Evolutionary conservation across 2,329 filamentous ascomycete species (phyloP).

Genomic region (Metarhizium robertsii): DNA sequence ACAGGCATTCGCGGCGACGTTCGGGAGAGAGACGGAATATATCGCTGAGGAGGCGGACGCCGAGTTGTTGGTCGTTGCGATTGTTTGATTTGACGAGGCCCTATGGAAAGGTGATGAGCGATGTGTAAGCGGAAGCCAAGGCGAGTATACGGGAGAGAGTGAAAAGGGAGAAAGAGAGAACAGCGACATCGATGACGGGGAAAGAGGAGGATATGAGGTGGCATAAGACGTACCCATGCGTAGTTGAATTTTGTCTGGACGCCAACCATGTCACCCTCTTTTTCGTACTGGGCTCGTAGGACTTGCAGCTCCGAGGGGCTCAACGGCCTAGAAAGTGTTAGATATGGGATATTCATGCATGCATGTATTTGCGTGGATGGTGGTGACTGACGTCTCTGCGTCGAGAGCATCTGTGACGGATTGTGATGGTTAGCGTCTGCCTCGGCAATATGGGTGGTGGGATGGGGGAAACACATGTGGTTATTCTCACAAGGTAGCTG

Average conservation of each 20-base stretch:
- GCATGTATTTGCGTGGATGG: neutral
- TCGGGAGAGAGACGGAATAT: slow-evolving; percentile 94
- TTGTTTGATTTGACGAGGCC: slow-evolving; percentile 88
- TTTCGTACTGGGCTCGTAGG: slow-evolving; percentile 88
- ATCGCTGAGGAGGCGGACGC: slow-evolving; percentile 85
- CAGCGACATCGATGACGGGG: too few species aligned
- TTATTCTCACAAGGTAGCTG: slow-evolving; percentile 37
- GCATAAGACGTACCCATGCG: slow-evolving; percentile 64
- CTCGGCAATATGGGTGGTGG: neutral
- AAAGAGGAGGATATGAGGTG: neutral
- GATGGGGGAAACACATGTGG: neutral
- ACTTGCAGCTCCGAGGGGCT: slow-evolving; percentile 90
- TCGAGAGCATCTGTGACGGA: slow-evolving; percentile 73
- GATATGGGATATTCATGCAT: neutral
- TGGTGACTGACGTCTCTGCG: slow-evolving; percentile 68
- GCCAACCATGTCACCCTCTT: slow-evolving; percentile 93
- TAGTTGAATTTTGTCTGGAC: slow-evolving; percentile 99
- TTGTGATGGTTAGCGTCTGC: neutral
- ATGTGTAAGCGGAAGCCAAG: neutral
- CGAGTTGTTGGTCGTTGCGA: slow-evolving; percentile 84
- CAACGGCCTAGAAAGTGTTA: slow-evolving; percentile 54
- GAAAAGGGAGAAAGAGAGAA: too few species aligned
- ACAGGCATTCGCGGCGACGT: slow-evolving; percentile 91
- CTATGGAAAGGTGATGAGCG: slow-evolving; percentile 32
- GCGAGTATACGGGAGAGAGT: too few species aligned